phyloP scores from a whole-genome alignment of 371 early-diverging fungal genomes.

The Sporodiniella umbellata region DNA sequence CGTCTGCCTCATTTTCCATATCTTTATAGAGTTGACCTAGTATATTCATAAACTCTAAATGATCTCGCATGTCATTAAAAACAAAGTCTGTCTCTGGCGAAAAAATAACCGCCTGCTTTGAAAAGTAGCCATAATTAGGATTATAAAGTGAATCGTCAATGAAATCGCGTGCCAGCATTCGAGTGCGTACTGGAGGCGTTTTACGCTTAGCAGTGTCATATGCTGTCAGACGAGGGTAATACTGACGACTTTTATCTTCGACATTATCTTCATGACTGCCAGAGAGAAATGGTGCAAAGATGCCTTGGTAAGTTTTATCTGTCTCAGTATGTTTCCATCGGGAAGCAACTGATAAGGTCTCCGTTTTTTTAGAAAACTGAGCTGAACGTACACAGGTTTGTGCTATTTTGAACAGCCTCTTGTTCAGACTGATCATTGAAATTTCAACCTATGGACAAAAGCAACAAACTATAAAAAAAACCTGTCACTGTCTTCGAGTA shows the following conservation, averaged over 20 bases:
- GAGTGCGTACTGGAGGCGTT: conserved; percentile 53
- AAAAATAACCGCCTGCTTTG: conserved; percentile 89
- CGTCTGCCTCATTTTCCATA: conserved; percentile 65
- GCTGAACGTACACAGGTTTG: neutral
- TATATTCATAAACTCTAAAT: conserved; percentile 76
- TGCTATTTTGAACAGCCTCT: too few species aligned
- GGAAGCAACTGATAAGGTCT: neutral
- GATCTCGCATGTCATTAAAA: conserved; percentile 68
- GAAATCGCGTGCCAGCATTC: conserved; percentile 86
- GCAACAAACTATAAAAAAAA: too few species aligned
- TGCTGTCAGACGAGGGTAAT: conserved; percentile 42
- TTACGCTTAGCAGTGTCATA: conserved; percentile 29
- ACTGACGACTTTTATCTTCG: conserved; percentile 23
- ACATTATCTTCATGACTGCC: conserved; percentile 24
- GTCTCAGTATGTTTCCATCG: conserved; percentile 13
- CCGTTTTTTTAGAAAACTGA: neutral
- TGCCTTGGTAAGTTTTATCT: conserved; percentile 7
- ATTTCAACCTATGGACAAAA: too few species aligned
- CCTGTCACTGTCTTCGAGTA: too few species aligned
- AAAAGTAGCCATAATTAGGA: conserved; percentile 95
- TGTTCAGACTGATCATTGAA: too few species aligned
- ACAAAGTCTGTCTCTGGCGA: conserved; percentile 74
- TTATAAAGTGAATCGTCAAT: conserved; percentile 96
- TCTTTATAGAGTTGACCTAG: conserved; percentile 79
- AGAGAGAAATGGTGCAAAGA: conserved; percentile 34